Evolutionary conservation across 164 flowering plant genomes (phyloP).

Genomic region (Liquidambar formosana): DNA sequence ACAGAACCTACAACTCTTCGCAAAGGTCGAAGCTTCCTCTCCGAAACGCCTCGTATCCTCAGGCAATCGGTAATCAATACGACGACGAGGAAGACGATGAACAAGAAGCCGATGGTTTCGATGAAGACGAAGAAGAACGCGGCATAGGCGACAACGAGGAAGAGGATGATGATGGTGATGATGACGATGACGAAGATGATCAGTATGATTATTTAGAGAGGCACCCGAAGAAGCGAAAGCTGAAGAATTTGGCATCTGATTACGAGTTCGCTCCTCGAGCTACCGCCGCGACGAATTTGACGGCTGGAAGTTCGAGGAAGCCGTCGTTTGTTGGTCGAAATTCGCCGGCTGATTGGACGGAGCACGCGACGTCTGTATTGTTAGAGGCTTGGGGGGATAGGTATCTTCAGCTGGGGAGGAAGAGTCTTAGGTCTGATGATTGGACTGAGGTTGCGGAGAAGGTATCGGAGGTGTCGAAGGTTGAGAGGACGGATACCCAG

Average conservation of each 20-base stretch:
- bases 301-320: slow-evolving; percentile 2
- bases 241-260: slow-evolving; percentile 33
- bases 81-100: slow-evolving; percentile 18
- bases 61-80: slow-evolving; percentile 16
- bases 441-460: slow-evolving; percentile 87
- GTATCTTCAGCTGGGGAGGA: slow-evolving; percentile 79
- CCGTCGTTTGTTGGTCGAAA: slow-evolving; percentile 19
- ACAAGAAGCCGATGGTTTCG: neutral
- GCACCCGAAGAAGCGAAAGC: slow-evolving; percentile 54
- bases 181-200: slow-evolving; percentile 22
- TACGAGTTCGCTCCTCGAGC: slow-evolving; percentile 58
- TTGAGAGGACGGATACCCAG: slow-evolving; percentile 50
- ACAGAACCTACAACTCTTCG: slow-evolving; percentile 15
- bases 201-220: slow-evolving; percentile 25
- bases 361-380: slow-evolving; percentile 55
- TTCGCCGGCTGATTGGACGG: slow-evolving; percentile 59
- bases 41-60: slow-evolving; percentile 28
- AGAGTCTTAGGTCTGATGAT: slow-evolving; percentile 78
- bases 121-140: slow-evolving; percentile 13
- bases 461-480: slow-evolving; percentile 49
- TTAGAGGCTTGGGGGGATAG: slow-evolving; percentile 87
- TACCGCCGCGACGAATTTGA: neutral
- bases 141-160: slow-evolving; percentile 17
- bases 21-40: slow-evolving; percentile 29
- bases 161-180: slow-evolving; percentile 24